Evolutionary conservation across 75 land plant genomes (phyloP), one percentile per base, ranked within the genome.

Genomic region (Picea sitchensis): DNA sequence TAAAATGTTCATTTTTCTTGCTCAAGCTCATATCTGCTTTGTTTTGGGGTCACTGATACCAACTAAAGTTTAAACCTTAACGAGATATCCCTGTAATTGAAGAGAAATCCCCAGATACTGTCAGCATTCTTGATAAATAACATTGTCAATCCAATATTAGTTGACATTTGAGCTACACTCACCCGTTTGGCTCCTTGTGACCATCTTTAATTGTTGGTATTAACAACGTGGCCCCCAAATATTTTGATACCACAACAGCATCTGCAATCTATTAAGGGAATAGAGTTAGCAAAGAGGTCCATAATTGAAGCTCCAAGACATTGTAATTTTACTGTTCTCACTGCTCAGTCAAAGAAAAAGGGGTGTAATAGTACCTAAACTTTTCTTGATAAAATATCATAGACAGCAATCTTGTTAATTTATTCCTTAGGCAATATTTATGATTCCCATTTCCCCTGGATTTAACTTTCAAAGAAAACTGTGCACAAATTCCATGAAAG

Each of bases 231-330:
- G 86, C 80, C 62, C 86, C 86, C 51, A 85, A 26, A 61, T 78
- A 54, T 72, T 63, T 78, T 20, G 86, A 83, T 56, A 85, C 80
- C 59, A 85, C 80, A 21, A 85, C 86, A 34, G 86, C 86, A 81
- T 85, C 80, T 61, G 86, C 83, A 77, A 82, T 83, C 86, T 85
- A 78, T 61, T 41, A 84, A 75, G 18, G 26, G 11, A 79, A 60
- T 56, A 6, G 21, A 47, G 26, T 71, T 71, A 71, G 73, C 6
- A 54, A 57, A 65, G 2, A 56, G 61, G 20, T 41, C 18, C 79
- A 80, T 15, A 18, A 58, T 5, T 7, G 59, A 76, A 76, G 23
- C 80, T 59, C 51, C 77, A 31, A 20, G 15, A 26, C 5, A 51
- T 57, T 41, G 20, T 57, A 23, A 32, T 38, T 51, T 73, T 54